Evolutionary conservation across 129 eudicot species (phyloP).

Genomic region (Deinandra increscens): DNA sequence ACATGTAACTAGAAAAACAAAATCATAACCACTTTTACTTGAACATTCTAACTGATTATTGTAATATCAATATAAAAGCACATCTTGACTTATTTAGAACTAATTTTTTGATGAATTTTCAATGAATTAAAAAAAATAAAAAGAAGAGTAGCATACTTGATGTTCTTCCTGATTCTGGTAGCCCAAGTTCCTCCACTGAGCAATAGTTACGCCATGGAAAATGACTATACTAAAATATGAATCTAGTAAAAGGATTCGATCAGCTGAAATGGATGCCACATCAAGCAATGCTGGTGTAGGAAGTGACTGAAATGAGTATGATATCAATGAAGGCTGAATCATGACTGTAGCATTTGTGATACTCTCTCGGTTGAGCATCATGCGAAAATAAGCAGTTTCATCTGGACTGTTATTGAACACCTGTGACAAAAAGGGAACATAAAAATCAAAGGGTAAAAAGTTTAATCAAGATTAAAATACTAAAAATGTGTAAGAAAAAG

Average conservation of each 20-base stretch:
- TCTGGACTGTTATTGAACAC: slow-evolving; percentile 96
- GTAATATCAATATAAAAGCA: background rate
- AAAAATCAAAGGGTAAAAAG: background rate
- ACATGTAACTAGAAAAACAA: background rate
- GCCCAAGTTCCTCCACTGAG: slow-evolving; percentile 96
- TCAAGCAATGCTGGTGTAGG: slow-evolving; percentile 80
- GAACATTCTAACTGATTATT: background rate
- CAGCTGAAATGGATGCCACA: slow-evolving; percentile 82
- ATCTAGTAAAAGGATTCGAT: slow-evolving; percentile 85
- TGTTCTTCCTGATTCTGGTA: slow-evolving; percentile 92
- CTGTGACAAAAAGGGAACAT: slow-evolving; percentile 28
- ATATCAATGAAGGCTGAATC: slow-evolving; percentile 90
- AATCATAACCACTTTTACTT: background rate
- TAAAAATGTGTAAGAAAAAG: background rate
- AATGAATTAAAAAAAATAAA: background rate
- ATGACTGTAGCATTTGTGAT: slow-evolving; percentile 80
- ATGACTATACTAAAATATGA: slow-evolving; percentile 93
- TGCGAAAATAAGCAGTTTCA: slow-evolving; percentile 96
- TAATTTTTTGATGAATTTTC: background rate
- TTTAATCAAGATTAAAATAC: background rate
- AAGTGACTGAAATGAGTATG: slow-evolving; percentile 79
- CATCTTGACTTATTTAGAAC: background rate
- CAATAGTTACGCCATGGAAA: slow-evolving; percentile 92
- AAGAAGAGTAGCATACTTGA: slow-evolving; percentile 40
- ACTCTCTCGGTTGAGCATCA: slow-evolving; percentile 84